Percentiles rank a stretch among this genome's conserved stretches.
phyloP scores from a whole-genome alignment of 225 moss, liverwort and hornwort genomes.

The Straminergon stramineum region DNA sequence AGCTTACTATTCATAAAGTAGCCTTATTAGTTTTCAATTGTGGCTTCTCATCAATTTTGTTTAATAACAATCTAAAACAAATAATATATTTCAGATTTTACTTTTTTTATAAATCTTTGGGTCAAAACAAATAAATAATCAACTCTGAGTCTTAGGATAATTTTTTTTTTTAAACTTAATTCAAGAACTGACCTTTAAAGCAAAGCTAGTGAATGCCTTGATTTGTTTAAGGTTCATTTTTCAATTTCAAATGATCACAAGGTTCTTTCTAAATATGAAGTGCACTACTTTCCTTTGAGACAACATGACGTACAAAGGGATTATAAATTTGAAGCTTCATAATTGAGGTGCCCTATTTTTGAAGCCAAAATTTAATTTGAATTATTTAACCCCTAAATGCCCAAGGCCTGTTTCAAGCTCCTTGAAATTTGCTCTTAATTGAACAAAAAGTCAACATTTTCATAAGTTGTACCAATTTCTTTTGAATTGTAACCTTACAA shows the following conservation, averaged over 20 bases:
- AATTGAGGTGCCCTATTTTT: not conserved
- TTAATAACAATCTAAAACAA: not conserved
- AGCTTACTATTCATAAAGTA: not conserved
- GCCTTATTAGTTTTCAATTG: not conserved
- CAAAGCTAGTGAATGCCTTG: not conserved
- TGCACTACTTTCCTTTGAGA: not conserved
- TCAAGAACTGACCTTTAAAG: not conserved
- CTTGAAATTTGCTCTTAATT: too few relatives aligned
- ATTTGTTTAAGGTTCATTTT: not conserved
- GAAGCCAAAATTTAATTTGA: not conserved
- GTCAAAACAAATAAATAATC: not conserved
- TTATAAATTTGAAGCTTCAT: not conserved
- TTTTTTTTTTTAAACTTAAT: not conserved
- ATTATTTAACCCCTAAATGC: too few relatives aligned
- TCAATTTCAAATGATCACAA: not conserved
- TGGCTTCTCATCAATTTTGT: not conserved
- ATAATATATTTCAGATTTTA: not conserved
- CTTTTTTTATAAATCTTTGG: not conserved
- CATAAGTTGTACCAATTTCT: too few relatives aligned
- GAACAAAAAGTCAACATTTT: too few relatives aligned
- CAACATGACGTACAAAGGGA: not conserved
- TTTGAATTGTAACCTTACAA: too few relatives aligned
- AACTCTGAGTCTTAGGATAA: not conserved
- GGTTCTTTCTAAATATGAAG: not conserved
- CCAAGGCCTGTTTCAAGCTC: too few relatives aligned